A percentile compares a stretch with the other conserved stretches of the same genome.
phyloP scores from a whole-genome alignment of 495 filamentous ascomycete genomes.

The Haplographium delicatum region DNA sequence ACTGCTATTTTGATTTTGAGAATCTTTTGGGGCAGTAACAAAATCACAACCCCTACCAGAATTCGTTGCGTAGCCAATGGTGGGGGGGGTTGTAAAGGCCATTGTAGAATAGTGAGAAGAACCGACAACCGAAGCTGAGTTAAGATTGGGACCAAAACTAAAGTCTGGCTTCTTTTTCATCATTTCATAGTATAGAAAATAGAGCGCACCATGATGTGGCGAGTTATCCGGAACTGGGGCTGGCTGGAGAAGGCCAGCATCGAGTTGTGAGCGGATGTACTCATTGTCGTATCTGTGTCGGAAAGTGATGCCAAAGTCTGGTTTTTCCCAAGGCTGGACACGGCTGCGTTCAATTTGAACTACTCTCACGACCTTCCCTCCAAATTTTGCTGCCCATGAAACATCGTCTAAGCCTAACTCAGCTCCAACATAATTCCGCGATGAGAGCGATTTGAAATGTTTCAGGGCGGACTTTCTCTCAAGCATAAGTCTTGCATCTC shows the following conservation, averaged over 20 bases:
- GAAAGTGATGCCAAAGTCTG: slow-evolving; percentile 7
- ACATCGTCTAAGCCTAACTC: not conserved
- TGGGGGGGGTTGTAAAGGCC: not conserved
- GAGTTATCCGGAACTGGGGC: not conserved
- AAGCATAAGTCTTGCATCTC: not conserved
- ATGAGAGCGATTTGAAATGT: not conserved
- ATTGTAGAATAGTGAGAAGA: not conserved
- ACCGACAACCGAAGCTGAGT: not conserved
- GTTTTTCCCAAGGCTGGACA: slow-evolving; percentile 1
- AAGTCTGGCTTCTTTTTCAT: not conserved
- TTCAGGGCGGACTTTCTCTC: not conserved
- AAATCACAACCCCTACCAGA: no score
- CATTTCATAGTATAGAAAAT: not conserved
- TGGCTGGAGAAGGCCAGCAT: not conserved
- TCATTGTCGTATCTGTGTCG: no score
- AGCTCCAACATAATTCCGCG: not conserved
- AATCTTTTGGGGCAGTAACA: no score
- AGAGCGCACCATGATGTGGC: not conserved
- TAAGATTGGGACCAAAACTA: not conserved
- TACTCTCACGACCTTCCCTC: not conserved
- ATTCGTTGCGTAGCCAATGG: no score
- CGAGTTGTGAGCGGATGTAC: not conserved
- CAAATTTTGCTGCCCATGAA: slow-evolving; percentile 1
- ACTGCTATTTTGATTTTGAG: no score
- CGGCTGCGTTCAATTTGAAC: not conserved